These are phyloP conservation scores for Asterella californica DNA, from an alignment of 225 moss, liverwort and hornwort species.

Conservation along the genomic window DNA sequence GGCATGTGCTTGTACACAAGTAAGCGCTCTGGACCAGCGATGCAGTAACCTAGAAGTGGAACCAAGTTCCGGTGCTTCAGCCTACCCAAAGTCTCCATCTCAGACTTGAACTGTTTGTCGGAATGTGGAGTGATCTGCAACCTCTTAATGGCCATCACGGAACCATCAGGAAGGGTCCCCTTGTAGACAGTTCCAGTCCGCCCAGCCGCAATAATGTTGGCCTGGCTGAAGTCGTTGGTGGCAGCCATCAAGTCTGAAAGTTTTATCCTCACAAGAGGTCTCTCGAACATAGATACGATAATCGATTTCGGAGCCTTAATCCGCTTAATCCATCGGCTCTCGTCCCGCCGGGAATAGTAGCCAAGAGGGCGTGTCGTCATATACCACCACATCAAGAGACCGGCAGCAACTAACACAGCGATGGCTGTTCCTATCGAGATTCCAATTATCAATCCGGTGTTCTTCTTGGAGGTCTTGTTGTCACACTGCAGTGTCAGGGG, in stretches of 20 bases:
- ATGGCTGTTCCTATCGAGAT: conserved; percentile 70
- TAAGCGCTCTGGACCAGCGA: conserved; percentile 65
- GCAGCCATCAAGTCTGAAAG: conserved; percentile 76
- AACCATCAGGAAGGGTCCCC: conserved; percentile 56
- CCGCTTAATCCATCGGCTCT: conserved; percentile 59
- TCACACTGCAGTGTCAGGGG: conserved; percentile 41
- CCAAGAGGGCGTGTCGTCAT: conserved; percentile 40
- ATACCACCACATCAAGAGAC: conserved; percentile 55
- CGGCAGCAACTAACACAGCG: conserved; percentile 41
- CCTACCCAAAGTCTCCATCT: conserved; percentile 84
- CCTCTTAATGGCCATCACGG: conserved; percentile 70
- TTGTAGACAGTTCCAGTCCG: conserved; percentile 71
- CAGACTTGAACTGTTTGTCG: conserved; percentile 62
- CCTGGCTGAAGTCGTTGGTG: conserved; percentile 61
- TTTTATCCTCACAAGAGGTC: conserved; percentile 55
- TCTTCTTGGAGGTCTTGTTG: conserved; percentile 19
- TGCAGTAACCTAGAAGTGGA: conserved; percentile 75
- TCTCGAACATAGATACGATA: conserved; percentile 77
- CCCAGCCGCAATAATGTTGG: conserved; percentile 52
- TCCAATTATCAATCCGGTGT: conserved; percentile 59
- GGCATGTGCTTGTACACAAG: conserved; percentile 88
- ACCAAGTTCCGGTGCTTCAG: conserved; percentile 75
- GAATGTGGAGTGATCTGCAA: conserved; percentile 57
- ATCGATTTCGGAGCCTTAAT: conserved; percentile 59
- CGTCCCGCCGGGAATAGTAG: conserved; percentile 31